Percentiles rank a stretch among this genome's conserved stretches.
These are phyloP conservation scores for Tricholoma furcatifolium DNA, from an alignment of 768 basidiomycete genomes.

Conservation along the genomic window DNA sequence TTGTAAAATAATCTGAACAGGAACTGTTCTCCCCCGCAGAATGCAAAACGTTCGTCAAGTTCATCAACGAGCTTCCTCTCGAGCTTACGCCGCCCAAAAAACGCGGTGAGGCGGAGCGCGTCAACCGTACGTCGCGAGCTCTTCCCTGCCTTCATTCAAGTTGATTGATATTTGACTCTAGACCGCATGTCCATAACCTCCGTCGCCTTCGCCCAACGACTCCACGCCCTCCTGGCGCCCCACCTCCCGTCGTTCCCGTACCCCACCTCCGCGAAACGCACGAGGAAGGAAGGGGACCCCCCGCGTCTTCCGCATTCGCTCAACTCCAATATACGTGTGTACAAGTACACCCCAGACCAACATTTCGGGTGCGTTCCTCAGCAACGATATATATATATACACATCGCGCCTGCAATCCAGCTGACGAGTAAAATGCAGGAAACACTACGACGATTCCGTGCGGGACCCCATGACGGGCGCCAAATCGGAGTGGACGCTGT, in stretches of 20 bases:
- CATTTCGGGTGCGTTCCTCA: conserved; percentile 53
- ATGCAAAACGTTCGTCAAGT: conserved; percentile 57
- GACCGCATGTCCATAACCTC: conserved; percentile 66
- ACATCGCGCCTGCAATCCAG: no score
- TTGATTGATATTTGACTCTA: conserved; percentile 20
- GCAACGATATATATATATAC: neutral
- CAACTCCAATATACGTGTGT: conserved; percentile 74
- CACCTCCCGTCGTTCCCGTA: conserved; percentile 58
- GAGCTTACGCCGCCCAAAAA: conserved; percentile 72
- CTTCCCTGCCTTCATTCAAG: neutral
- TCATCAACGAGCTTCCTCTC: conserved; percentile 58
- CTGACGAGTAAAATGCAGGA: conserved; percentile 26
- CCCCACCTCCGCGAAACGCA: conserved; percentile 36
- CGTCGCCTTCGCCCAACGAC: conserved; percentile 50
- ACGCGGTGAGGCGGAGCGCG: conserved; percentile 66
- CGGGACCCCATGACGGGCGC: conserved; percentile 56
- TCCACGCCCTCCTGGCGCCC: conserved; percentile 50
- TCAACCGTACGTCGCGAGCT: conserved; percentile 57
- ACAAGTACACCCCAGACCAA: conserved; percentile 62
- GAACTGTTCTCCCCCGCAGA: conserved; percentile 56
- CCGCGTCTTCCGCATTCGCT: conserved; percentile 51
- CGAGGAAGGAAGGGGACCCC: conserved; percentile 2
- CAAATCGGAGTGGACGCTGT: conserved; percentile 75
- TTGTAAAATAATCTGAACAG: no score
- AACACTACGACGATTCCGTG: conserved; percentile 76